Evolutionary conservation across 306 rosid genomes (phyloP), one percentile per base, ranked within the genome.

Genomic region (Cicer chorassanicum): DNA sequence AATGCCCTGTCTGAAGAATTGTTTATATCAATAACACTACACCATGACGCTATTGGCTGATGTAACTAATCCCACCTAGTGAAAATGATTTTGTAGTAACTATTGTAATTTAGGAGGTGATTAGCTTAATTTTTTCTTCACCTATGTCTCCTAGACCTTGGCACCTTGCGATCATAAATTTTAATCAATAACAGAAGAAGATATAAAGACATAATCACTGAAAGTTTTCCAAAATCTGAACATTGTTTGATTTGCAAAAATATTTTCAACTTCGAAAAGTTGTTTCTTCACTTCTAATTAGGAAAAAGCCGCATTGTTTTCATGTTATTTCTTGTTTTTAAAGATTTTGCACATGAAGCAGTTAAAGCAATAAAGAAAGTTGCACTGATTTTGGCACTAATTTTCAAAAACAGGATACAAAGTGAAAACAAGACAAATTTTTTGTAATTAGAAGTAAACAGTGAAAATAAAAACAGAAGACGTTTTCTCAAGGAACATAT

Each of bases 201-300:
- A 74, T 57, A 67, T 6, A 9, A 3, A 14, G 59, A 40, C 29
- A 68, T 49, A 80, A 80, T 53, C 11, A 65, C 16, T 9, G 13
- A 46, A 67, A 15, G 51, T 74, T 59, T 15, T 21, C n/a, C 21
- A 73, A 59, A 39, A 80, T 46, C 24, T 45, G 50, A 49, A 38
- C 56, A 60, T 44, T 74, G 34, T 5, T 14, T 64, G 49, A 42
- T 64, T 64, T 13, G 11, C 44, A 6, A 40, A 64, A 64, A 40
- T 24, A 40, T 15, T 11, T 46, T 40, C 36, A 64, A 13, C 14
- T 61, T 36, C 40, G 69, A 15, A 2, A 29, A 29, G 43, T n/a
- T 61, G 45, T 36, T 36, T 61, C 5, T 61, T 57, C 44, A 36
- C 45, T 36, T 34, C 19, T 61, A 34, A 36, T n/a, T 36, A 61